These are phyloP conservation scores for Raffaelea albimanens DNA, from an alignment of 2,329 filamentous ascomycete genomes.

Conservation along the genomic window DNA sequence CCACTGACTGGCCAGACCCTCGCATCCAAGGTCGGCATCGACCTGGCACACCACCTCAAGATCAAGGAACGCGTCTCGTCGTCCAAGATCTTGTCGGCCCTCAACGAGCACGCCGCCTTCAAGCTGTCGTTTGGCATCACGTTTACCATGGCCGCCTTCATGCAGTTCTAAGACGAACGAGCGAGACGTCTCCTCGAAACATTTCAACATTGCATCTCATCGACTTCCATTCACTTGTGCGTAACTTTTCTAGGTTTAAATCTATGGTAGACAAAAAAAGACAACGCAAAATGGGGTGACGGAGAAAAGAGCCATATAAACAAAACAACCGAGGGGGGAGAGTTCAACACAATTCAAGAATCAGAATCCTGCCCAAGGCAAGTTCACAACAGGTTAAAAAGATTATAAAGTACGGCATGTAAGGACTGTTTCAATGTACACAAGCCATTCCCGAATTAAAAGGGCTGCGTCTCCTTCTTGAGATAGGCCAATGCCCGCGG, in stretches of 20 bases:
- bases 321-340: too few species aligned
- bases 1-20: constrained; percentile 14
- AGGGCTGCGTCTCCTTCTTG: constrained; percentile 70
- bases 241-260: too few species aligned
- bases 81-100: constrained; percentile 34
- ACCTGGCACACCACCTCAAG: constrained; percentile 26
- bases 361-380: too few species aligned
- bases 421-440: too few species aligned
- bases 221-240: too few species aligned
- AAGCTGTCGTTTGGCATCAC: constrained; percentile 63
- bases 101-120: constrained; percentile 52
- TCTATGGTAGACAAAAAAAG: not conserved
- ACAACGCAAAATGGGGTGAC: not conserved
- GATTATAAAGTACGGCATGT: not conserved
- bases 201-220: too few species aligned
- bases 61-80: constrained; percentile 26
- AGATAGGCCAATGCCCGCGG: constrained; percentile 69
- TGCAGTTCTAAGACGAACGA: constrained; percentile 29
- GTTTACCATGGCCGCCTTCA: constrained; percentile 61
- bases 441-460: constrained; percentile 24
- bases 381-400: not conserved
- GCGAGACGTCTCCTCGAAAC: too few species aligned
- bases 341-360: too few species aligned
- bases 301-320: not conserved
- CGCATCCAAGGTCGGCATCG: constrained; percentile 32